Conservation (phyloP, 192 early-diverging fungal species). For the Martensiomyces pterosporus region DNA sequence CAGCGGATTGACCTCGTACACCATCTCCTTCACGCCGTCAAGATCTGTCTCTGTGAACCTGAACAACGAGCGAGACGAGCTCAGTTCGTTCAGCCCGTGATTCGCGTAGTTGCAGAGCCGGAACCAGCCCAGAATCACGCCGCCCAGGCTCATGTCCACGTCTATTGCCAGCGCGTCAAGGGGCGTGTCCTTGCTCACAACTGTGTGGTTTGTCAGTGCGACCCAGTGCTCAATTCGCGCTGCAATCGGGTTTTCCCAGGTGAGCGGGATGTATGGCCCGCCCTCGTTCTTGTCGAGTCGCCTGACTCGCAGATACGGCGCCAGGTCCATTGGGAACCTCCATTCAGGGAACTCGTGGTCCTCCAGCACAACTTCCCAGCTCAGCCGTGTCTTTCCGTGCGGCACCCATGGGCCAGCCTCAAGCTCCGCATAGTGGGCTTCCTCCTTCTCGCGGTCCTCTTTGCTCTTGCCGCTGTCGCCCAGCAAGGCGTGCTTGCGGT, state of each 20-base stretch:
- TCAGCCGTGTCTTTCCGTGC: slow-evolving; percentile 38
- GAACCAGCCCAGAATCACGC: slow-evolving; percentile 49
- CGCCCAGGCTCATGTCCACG: slow-evolving; percentile 29
- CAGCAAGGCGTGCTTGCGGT: slow-evolving; percentile 28
- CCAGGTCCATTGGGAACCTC: slow-evolving; percentile 37
- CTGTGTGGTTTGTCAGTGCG: slow-evolving; percentile 37
- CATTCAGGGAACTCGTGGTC: slow-evolving; percentile 37
- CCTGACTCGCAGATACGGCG: slow-evolving; percentile 18
- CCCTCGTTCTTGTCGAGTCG: neutral
- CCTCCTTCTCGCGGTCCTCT: neutral
- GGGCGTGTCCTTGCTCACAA: slow-evolving; percentile 9
- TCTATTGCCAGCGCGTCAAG: slow-evolving; percentile 12
- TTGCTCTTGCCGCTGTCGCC: neutral
- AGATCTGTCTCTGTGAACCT: slow-evolving; percentile 41
- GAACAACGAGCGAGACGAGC: slow-evolving; percentile 29
- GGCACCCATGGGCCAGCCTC: slow-evolving; percentile 31
- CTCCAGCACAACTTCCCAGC: slow-evolving; percentile 48
- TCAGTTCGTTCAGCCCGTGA: slow-evolving; percentile 33
- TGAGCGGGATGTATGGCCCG: slow-evolving; percentile 43
- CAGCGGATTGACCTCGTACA: slow-evolving; percentile 54
- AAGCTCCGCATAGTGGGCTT: neutral
- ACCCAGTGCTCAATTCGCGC: slow-evolving; percentile 31
- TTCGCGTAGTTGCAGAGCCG: slow-evolving; percentile 41
- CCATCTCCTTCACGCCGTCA: slow-evolving; percentile 52
- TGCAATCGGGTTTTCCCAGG: slow-evolving; percentile 48